Evolutionary conservation across 208 protist species (phyloP), one percentile per base, ranked within the genome.

Genomic region (Leishmania guyanensis): DNA sequence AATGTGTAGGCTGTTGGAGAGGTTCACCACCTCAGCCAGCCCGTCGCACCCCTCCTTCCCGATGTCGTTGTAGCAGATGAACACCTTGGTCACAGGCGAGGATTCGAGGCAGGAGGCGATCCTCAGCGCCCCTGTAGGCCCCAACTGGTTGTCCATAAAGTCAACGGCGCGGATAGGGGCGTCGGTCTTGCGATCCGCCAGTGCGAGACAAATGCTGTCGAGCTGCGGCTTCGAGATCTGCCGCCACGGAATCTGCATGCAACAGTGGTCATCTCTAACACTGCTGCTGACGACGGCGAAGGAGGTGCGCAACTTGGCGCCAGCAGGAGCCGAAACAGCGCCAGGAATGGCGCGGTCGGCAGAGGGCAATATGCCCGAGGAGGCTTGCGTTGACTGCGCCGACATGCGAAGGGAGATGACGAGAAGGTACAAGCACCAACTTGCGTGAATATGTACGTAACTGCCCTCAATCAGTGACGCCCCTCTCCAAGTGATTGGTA

Each of bases 21-120:
- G 76, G 70, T 90, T 95, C 51, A 97, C 88, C 29, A 97, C 88
- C 43, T 77, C 89, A 17, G 94, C 93, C n/a, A 98, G 78, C 1
- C 88, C 92, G 50, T 98, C 93, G 77, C 92, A 95, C n/a, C 95
- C 95, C 54, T 97, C 93, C 76, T 91, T 93, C 39, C 94, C 95
- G 82, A 98, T 96, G 84, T 95, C 88, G 79, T 98, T 98, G 89
- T 92, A 97, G 43, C 95, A 89, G 50, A 98, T 79, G 12, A 95
- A 69, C 26, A 96, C 84, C 75, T 97, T 89, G 64, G 78, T 87
- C 58, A 95, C 93, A 0, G 87, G 81, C 9, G 93, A 92, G 1
- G 86, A 89, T 75, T 97, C 91, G 20, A 96, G 75, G 54, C 84
- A 89, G 4, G 88, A 79, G n/a, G 89, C 84, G 50, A 98, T 89